Base-by-base conservation (phyloP, 2,329 filamentous ascomycete species). In the Coniochaeta sp. region DNA sequence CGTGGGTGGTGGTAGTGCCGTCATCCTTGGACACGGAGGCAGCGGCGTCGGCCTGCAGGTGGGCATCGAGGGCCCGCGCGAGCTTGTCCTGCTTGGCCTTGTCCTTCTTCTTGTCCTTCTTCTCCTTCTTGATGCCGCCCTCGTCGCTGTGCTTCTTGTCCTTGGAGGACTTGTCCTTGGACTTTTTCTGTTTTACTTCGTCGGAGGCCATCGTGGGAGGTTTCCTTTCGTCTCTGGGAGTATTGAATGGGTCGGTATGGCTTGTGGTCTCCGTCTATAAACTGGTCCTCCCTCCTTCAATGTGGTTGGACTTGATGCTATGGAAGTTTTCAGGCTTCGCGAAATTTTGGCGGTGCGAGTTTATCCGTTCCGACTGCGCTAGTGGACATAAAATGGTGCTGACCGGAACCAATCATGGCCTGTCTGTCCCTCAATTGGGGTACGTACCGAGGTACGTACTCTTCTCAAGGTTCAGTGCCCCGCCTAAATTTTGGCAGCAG, bases 81-180 rank as follows among this genome's bases (percentile, higher is more conserved):
- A 83, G 84, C 84, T 89, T 89, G 67, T 90, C 86, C 79, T 89
- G 89, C 82, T 90, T 90, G 50, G 81, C 79, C 74, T 86, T 89
- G 80, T 89, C 89, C 36, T 83, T 81, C 70, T 84, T 83, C 75
- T 84, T 84, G 60, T 85, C 82, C 74, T 83, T 82, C 72, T 82
- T 81, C 65, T 75, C 67, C 74, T 85, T 84, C 68, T 72, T 72
- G 61, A 84, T 75, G 68, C 81, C 81, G 60, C 79, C 75, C 59
- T 76, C 77, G 62, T 84, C 81, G 73, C 77, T 80, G 70, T 79
- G 77, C 79, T 82, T 79, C 69, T 79, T 75, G 44, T 77, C 75
- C 71, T 78, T 83, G 79, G 84, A 78, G 60, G 70, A 65, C 72
- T 75, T 70, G 62, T 72, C 69, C 70, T 73, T 73, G 67, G 66